Evolutionary conservation across 148 eudicot genomes (phyloP), one percentile per base, ranked within the genome.

Genomic region (Hydrangea macrophylla): DNA sequence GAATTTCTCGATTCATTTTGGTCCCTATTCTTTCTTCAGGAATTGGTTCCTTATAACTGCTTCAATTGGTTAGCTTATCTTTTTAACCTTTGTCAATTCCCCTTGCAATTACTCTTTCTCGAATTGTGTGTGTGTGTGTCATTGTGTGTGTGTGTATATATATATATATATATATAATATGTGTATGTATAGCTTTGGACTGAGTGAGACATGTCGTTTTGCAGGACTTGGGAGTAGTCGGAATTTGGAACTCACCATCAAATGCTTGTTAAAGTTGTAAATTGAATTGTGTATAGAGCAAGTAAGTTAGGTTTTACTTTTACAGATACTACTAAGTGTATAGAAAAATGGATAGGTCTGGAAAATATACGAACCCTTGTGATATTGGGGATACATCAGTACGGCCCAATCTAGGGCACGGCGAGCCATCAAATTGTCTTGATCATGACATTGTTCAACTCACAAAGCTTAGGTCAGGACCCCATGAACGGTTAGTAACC

Each of bases 371-470:
- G 22, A 60, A 63, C 42, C 9, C 24, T 25, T 44, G 36, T 68
- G 79, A 57, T 53, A 60, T 58, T 9, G 48, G n/a, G 55, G 67
- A 45, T 67, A 67, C 54, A 65, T 57, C 69, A 36, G 18, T 65
- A 6, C 51, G 40, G 72, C 54, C 76, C 26, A 67, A 69, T 55
- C 30, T 31, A 23, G 71, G 40, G 26, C 1, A n/a, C 0, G 45
- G 37, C 22, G 67, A 51, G 32, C 59, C 31, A 10, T 51, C 58
- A 2, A 72, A 54, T 71, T 58, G 44, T 64, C 67, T 63, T 62
- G 88, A 85, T 72, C 79, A 82, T 55, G 94, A 88, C 35, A 80
- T 89, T 55, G 78, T 74, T 0, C 89, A 86, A 9, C 69, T 82
- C 30, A 86, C 95, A 9, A 89, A 79, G 81, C 78, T 81, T 63